Base-by-base conservation (phyloP, 345 rosid genomes). In the Rhodamnia rubescens region DNA sequence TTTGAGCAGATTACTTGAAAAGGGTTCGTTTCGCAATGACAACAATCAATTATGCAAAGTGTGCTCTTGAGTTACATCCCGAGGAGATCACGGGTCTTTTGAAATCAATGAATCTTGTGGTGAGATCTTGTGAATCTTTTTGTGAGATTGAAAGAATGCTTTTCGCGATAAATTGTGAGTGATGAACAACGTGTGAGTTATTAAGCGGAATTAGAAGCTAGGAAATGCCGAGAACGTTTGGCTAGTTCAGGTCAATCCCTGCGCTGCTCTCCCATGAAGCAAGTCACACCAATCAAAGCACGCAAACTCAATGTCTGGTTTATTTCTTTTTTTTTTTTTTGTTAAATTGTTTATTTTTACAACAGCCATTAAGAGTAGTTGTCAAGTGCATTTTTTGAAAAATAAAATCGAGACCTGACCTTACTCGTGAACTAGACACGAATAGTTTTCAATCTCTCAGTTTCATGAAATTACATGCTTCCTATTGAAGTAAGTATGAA, bases 61-160 rank as follows among this genome's bases (percentile, higher is more conserved):
- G 29, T 15, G 0, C 64, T 57, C 4, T 0, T 26, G 3, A 26
- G 5, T 57, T 26, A 5, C 0, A 0, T 57, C 29, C 1, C 11
- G 11, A 1, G 11, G 64, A 57, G 22, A 57, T 26, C 0, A 2
- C 3, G 6, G 2, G 61, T 26, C 14, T 57, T 57, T 11, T 57
- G 1, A 57, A 26, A 57, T 3, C 7, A 57, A 11, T 57, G 27
- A 57, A 24, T 57, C 64, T 24, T 2, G 1, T n/a, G 27, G 2
- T 12, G 29, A n/a, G 29, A 57, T 57, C 15, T 26, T 26, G 15
- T 2, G 15, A 57, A 10, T 57, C 4, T 11, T 27, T 57, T 1
- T 11, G 2, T 4, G 15, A 57, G 15, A 26, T 57, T 2, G 61
- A 57, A 57, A 58, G 11, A 24, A 22, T 22, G 10, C 44, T 42